Conservation (phyloP, 2,329 filamentous ascomycete genomes). For the Aurifilum marmelostoma region DNA sequence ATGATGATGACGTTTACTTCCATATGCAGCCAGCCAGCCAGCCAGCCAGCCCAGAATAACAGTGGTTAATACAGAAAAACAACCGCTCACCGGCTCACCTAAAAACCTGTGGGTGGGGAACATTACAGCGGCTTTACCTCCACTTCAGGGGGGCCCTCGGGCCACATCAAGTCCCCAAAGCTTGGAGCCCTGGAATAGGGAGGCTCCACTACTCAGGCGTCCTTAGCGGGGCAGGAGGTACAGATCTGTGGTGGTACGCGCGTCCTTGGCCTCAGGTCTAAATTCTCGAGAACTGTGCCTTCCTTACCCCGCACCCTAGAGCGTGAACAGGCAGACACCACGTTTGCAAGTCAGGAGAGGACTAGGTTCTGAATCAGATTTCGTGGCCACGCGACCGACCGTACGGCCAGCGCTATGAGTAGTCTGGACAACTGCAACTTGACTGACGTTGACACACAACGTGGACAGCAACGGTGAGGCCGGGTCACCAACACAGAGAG, state of each 20-base stretch:
- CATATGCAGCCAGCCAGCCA: background rate
- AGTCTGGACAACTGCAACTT: background rate
- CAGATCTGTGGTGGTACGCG: constrained; percentile 1
- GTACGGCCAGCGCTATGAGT: background rate
- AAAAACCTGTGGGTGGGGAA: background rate
- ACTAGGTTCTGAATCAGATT: background rate
- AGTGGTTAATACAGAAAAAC: background rate
- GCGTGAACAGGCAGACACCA: background rate
- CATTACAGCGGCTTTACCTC: background rate
- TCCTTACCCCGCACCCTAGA: background rate
- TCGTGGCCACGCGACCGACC: background rate
- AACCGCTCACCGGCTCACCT: background rate
- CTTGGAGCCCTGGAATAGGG: constrained; percentile 5
- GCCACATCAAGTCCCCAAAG: background rate
- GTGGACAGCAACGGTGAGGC: background rate
- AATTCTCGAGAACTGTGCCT: background rate
- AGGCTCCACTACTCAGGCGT: constrained; percentile 1
- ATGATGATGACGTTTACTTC: background rate
- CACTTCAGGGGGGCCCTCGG: constrained; percentile 1
- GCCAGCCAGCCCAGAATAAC: too few relatives aligned
- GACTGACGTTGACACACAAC: background rate
- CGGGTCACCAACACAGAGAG: background rate
- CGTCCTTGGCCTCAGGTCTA: background rate
- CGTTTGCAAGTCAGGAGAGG: background rate
- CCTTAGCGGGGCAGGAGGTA: background rate